Evolutionary conservation across 2,329 filamentous ascomycete species (phyloP), one percentile per base, ranked within the genome.

Genomic region (Penicillium verrucosum): DNA sequence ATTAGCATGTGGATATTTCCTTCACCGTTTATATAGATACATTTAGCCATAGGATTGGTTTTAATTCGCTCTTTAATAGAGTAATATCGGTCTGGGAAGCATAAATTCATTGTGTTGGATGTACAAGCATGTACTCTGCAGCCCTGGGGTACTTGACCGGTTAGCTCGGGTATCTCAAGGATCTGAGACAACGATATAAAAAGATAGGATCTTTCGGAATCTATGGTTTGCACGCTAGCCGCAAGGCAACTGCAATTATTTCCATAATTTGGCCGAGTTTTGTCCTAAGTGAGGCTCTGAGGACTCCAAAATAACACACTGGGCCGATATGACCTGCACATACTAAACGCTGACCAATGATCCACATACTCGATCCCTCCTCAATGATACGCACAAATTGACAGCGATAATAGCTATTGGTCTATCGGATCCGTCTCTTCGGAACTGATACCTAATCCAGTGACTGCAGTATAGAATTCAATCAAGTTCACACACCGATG

Each of bases 211-310:
- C 42, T 25, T 47, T 10, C 12, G 21, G 2, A 2, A 25, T 32
- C 23, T 51, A 10, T 51, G 46, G 53, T 44, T 40, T 25, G 46
- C 46, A 44, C 14, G 21, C 25, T 55, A 55, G n/a, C 10, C 23
- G 18, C 32, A 38, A 55, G 53, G 53, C 53, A 55, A 55, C 38
- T 5, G n/a, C n/a, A 45, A 27, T 34, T 18, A 5, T 11, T 11
- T 14, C 14, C 10, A 29, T 18, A 44, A 29, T 5, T 37, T 29
- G 32, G 27, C 32, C 23, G 10, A 32, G 14, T 55, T 51, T 51
- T 4, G 11, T 34, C 14, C 14, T n/a, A 11, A 30, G 12, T 55
- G 53, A 55, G 53, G 46, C 53, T 55, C 46, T 10, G 12, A 1
- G 9, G 5, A 21, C 53, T 30, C 11, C 46, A 16, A 44, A 36